Conservation (phyloP, 1,284 basidiomycete genomes). For the Coriolopsis trogii region DNA sequence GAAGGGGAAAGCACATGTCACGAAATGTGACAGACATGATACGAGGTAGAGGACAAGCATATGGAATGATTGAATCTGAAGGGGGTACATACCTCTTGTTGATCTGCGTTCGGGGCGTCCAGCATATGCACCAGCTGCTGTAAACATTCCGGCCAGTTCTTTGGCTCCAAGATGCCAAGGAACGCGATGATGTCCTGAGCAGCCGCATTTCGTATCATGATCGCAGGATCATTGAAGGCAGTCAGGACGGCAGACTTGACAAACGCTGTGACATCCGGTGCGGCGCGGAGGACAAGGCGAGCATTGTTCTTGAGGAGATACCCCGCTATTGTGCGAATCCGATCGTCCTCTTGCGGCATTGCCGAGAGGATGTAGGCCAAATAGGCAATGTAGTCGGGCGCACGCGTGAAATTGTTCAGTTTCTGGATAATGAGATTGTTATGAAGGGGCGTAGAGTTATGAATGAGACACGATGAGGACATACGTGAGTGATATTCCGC, state of each 20-base stretch:
- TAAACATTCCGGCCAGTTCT: constrained; percentile 92
- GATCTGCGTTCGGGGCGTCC: constrained; percentile 70
- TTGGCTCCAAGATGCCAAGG: constrained; percentile 83
- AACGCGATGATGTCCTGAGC: constrained; percentile 90
- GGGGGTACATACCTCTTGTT: constrained; percentile 85
- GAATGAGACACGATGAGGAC: constrained; percentile 27
- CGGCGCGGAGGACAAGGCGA: constrained; percentile 66
- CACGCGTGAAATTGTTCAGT: constrained; percentile 86
- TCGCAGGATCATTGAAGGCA: constrained; percentile 78
- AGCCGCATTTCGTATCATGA: constrained; percentile 90
- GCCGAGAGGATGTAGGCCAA: constrained; percentile 90
- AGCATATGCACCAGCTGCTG: constrained; percentile 80
- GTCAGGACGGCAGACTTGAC: constrained; percentile 83
- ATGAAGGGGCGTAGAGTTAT: constrained; percentile 19
- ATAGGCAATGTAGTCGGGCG: constrained; percentile 96
- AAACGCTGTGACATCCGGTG: constrained; percentile 73
- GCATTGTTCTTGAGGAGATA: constrained; percentile 97
- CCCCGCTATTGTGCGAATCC: constrained; percentile 93
- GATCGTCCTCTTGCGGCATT: constrained; percentile 83
- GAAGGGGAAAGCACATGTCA: no score
- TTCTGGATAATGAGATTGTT: constrained; percentile 54
- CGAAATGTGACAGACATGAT: no score
- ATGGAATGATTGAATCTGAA: no score
- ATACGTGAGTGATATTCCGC: constrained; percentile 75
- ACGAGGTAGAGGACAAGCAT: no score